These are phyloP conservation scores for Bauhinia variegata DNA, from an alignment of 306 rosid species.

Conservation along the genomic window DNA sequence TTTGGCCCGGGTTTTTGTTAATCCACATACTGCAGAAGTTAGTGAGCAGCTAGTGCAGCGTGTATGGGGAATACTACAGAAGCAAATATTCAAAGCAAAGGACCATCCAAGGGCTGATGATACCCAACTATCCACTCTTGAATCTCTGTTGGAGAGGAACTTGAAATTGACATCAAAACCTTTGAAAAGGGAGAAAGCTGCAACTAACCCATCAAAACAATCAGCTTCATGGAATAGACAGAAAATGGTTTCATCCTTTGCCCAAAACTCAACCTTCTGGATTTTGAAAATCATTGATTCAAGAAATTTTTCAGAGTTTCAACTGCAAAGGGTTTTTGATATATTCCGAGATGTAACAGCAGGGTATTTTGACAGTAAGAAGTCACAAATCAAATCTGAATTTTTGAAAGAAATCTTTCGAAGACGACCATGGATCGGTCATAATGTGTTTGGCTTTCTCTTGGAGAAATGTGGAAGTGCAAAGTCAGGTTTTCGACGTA, in stretches of 20 bases:
- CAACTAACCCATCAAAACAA: slow-evolving; percentile 60
- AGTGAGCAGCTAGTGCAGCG: slow-evolving; percentile 94
- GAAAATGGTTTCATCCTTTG: slow-evolving; percentile 73
- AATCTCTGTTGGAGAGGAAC: slow-evolving; percentile 73
- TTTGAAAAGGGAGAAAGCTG: slow-evolving; percentile 66
- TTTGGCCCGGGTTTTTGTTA: slow-evolving; percentile 70
- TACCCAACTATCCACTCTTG: slow-evolving; percentile 67
- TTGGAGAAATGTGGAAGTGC: slow-evolving; percentile 70
- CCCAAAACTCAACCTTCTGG: slow-evolving; percentile 86
- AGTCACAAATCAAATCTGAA: slow-evolving; percentile 76
- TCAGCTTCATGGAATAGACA: slow-evolving; percentile 63
- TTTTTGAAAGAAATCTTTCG: slow-evolving; percentile 76
- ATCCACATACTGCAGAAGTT: slow-evolving; percentile 79
- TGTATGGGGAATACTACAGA: slow-evolving; percentile 88
- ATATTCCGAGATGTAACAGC: slow-evolving; percentile 59
- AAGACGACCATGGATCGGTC: slow-evolving; percentile 85
- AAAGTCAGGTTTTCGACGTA: slow-evolving; percentile 75
- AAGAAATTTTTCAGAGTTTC: slow-evolving; percentile 53
- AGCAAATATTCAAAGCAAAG: slow-evolving; percentile 78
- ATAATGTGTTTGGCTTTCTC: slow-evolving; percentile 58
- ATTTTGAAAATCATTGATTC: slow-evolving; percentile 76
- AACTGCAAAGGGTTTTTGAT: slow-evolving; percentile 58
- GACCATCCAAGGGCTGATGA: slow-evolving; percentile 79
- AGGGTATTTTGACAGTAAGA: slow-evolving; percentile 68
- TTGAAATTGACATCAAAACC: slow-evolving; percentile 86